Percentiles rank a stretch among this genome's conserved stretches.
phyloP scores from a whole-genome alignment of 441 rosid species.

The Pelargonium fulgidum region DNA sequence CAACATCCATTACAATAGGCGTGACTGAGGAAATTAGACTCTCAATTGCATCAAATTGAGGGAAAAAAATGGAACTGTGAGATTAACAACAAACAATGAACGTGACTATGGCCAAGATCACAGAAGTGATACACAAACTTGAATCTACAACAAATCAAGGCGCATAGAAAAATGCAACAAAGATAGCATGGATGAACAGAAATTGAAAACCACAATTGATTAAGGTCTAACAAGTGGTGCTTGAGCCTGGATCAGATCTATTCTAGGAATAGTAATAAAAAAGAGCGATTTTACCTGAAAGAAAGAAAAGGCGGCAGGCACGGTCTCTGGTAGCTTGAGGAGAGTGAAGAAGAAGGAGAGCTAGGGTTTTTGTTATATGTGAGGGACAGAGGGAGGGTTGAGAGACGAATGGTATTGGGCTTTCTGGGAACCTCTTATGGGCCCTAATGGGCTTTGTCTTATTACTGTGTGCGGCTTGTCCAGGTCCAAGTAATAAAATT shows the following conservation, averaged over 20 bases:
- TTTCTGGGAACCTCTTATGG: not conserved
- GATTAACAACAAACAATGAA: not conserved
- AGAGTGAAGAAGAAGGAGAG: not conserved
- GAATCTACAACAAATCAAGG: not conserved
- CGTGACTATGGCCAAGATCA: too few relatives aligned
- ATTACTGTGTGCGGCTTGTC: too few relatives aligned
- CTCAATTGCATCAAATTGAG: not conserved
- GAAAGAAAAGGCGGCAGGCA: not conserved
- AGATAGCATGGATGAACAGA: too few relatives aligned
- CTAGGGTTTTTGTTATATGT: slow-evolving; percentile 1
- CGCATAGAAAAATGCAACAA: too few relatives aligned
- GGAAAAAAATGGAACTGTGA: not conserved
- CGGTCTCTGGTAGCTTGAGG: slow-evolving; percentile 9
- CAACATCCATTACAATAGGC: not conserved
- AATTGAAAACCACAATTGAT: not conserved
- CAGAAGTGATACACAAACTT: too few relatives aligned
- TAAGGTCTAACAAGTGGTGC: too few relatives aligned
- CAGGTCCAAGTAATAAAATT: too few relatives aligned
- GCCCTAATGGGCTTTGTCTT: too few relatives aligned
- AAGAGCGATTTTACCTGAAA: not conserved
- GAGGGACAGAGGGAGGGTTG: not conserved
- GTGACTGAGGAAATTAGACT: not conserved
- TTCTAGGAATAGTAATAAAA: not conserved
- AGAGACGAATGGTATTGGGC: not conserved
- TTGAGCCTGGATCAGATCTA: not conserved